Conservation (phyloP, 2,329 filamentous ascomycete species). For the Venturia aucupariae region DNA sequence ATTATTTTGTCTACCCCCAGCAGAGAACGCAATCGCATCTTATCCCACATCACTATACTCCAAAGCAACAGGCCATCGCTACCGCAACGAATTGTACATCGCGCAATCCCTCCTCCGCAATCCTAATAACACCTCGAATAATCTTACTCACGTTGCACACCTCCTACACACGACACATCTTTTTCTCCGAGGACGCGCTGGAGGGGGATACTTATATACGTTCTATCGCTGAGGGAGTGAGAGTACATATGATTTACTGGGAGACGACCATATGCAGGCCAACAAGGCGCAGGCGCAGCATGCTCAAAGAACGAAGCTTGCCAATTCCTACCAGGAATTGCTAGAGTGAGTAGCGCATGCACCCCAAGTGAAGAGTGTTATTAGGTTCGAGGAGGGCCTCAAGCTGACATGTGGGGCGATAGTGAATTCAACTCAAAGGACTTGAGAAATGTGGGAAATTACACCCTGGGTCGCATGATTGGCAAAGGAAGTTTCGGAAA, state of each 20-base stretch:
- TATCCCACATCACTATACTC: neutral
- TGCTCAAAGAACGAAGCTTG: constrained; percentile 53
- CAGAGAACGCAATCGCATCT: neutral
- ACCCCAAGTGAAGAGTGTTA: neutral
- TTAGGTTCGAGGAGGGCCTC: neutral
- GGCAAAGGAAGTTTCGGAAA: constrained; percentile 98
- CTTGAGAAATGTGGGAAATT: constrained; percentile 87
- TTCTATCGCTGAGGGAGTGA: neutral
- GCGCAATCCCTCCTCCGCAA: neutral
- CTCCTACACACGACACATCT: neutral
- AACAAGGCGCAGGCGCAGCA: constrained; percentile 15
- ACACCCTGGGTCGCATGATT: constrained; percentile 81
- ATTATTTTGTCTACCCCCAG: neutral
- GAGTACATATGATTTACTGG: constrained; percentile 4
- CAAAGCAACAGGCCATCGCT: neutral
- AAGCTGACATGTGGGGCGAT: constrained; percentile 15
- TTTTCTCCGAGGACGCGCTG: neutral
- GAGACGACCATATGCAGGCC: constrained; percentile 14
- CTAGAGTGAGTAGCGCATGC: constrained; percentile 60
- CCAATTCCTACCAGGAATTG: constrained; percentile 91
- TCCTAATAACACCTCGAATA: neutral
- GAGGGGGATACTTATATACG: neutral
- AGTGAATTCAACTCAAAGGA: constrained; percentile 94
- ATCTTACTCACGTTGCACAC: neutral
- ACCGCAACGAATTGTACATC: neutral